Evolutionary conservation across 768 basidiomycete genomes (phyloP).

Genomic region (Hemileccinum rubropunctum): DNA sequence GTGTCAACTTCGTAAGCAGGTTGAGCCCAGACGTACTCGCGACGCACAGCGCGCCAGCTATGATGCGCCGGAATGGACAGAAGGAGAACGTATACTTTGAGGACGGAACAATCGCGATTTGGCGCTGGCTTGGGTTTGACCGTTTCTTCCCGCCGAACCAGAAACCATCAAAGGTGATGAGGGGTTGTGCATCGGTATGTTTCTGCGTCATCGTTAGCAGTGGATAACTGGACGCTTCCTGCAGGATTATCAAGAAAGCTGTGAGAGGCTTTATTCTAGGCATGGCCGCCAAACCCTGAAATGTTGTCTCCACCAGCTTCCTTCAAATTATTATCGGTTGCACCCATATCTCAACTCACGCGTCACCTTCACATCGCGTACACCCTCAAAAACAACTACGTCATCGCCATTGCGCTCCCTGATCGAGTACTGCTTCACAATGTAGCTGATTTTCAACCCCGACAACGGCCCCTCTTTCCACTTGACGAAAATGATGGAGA

Average conservation of each 20-base stretch:
- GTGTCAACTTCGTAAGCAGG: conserved; percentile 37
- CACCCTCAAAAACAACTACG: conserved; percentile 48
- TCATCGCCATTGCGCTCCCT: conserved; percentile 46
- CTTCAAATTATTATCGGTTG: conserved; percentile 58
- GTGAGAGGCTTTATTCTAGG: conserved; percentile 42
- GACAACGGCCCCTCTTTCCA: conserved; percentile 43
- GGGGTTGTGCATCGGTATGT: conserved; percentile 62
- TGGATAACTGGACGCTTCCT: conserved; percentile 1
- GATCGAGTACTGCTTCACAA: conserved; percentile 45
- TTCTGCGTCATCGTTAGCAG: not conserved
- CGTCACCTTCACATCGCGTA: conserved; percentile 42
- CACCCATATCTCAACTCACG: conserved; percentile 40
- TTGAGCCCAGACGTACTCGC: conserved; percentile 52
- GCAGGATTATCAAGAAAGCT: conserved; percentile 76
- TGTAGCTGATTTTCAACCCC: conserved; percentile 43
- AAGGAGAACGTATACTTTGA: conserved; percentile 31
- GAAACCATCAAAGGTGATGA: conserved; percentile 37
- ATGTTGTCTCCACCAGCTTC: conserved; percentile 44
- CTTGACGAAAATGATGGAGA: conserved; percentile 27
- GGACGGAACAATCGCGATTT: conserved; percentile 54
- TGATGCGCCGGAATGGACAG: conserved; percentile 36
- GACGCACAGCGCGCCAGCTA: conserved; percentile 52
- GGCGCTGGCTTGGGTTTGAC: conserved; percentile 66
- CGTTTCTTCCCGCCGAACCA: conserved; percentile 58
- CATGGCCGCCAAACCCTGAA: conserved; percentile 2